phyloP scores from a whole-genome alignment of 768 basidiomycete genomes.

The Podaxis pistillaris region DNA sequence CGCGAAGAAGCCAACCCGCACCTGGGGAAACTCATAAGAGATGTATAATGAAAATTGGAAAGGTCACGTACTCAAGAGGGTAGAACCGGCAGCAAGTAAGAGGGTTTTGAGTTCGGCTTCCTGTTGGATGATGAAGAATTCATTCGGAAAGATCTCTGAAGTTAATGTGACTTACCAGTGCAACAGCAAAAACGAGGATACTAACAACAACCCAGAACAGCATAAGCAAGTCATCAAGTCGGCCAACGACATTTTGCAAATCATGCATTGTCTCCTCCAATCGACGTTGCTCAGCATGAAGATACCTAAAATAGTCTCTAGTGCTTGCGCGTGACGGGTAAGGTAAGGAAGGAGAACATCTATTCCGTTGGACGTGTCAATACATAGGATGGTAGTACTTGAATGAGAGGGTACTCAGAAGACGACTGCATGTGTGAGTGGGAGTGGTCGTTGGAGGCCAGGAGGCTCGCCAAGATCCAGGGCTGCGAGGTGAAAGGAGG shows the following conservation, averaged over 20 bases:
- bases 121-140: neutral
- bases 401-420: neutral
- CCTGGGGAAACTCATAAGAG: neutral
- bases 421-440: neutral
- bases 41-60: neutral
- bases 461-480: too few species aligned
- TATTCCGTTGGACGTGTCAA: too few species aligned
- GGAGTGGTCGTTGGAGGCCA: neutral
- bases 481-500: too few species aligned
- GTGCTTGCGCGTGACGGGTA: too few species aligned
- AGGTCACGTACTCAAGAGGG: neutral
- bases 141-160: neutral
- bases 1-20: conserved; percentile 4
- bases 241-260: conserved; percentile 3
- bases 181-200: conserved; percentile 8
- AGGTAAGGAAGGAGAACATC: too few species aligned
- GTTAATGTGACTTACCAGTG: neutral
- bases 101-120: conserved; percentile 8
- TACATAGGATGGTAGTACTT: too few species aligned
- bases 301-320: neutral
- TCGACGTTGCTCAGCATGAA: conserved; percentile 4
- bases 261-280: conserved; percentile 9
- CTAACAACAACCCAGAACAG: neutral
- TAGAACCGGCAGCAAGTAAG: neutral
- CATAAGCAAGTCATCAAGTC: conserved; percentile 6